phyloP scores from a whole-genome alignment of 805 yeast genomes.

The Kodamaea nitidulidarum region DNA sequence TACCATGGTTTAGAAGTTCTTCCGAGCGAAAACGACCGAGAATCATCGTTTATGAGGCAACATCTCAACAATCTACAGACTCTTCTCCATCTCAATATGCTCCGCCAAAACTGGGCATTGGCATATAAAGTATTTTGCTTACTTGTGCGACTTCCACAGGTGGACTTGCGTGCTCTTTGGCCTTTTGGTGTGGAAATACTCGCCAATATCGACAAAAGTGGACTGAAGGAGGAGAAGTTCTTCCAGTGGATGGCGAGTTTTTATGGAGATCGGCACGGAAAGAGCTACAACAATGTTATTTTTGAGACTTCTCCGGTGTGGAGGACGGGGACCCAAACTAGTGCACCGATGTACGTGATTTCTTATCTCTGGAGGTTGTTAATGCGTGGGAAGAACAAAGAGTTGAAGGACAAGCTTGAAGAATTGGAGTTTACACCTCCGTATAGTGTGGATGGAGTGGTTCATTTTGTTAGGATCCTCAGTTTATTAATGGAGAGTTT shows the following conservation, averaged over 20 bases:
- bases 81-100: constrained; percentile 47
- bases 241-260: constrained; percentile 36
- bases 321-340: constrained; percentile 37
- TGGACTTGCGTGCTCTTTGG: constrained; percentile 61
- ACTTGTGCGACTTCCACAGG: constrained; percentile 43
- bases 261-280: constrained; percentile 15
- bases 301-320: constrained; percentile 31
- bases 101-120: constrained; percentile 48
- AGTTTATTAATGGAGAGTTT: constrained; percentile 15
- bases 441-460: constrained; percentile 37
- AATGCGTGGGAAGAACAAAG: constrained; percentile 29
- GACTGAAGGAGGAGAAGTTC: constrained; percentile 24
- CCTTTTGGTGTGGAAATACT: constrained; percentile 58
- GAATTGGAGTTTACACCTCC: constrained; percentile 42
- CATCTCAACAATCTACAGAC: constrained; percentile 36
- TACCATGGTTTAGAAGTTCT: constrained; percentile 19
- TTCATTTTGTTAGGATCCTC: constrained; percentile 32
- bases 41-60: constrained; percentile 15
- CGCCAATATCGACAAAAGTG: constrained; percentile 6
- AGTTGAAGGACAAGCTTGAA: constrained; percentile 31
- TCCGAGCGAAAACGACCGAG: constrained; percentile 10
- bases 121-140: constrained; percentile 53
- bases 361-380: constrained; percentile 42
- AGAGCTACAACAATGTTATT: not conserved
- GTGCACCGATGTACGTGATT: constrained; percentile 39